Evolutionary conservation across 1,284 basidiomycete genomes (phyloP).

Genomic region (Cryptococcus depauperatus): DNA sequence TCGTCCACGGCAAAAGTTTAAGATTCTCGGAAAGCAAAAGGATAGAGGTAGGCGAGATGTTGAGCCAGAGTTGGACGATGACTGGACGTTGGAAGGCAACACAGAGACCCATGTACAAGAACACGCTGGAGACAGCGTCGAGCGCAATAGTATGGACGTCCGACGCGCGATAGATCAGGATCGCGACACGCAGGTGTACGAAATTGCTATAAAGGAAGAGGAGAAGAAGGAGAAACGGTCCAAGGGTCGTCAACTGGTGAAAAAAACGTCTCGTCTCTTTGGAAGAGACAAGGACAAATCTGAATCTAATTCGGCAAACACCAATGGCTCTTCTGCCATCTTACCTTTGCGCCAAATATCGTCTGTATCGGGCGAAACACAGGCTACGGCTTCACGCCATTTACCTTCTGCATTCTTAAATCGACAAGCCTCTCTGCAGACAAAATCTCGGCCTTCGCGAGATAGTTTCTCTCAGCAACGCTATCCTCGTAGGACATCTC

Average conservation of each 20-base stretch:
- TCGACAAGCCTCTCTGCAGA: slow-evolving; percentile 14
- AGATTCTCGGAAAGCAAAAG: slow-evolving; percentile 16
- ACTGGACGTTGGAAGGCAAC: slow-evolving; percentile 34
- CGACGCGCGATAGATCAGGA: background rate
- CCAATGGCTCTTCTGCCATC: slow-evolving; percentile 12
- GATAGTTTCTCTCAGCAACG: slow-evolving; percentile 9
- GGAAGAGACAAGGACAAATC: slow-evolving; percentile 18
- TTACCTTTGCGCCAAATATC: slow-evolving; percentile 27
- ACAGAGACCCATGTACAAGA: too few species aligned
- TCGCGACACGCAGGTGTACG: slow-evolving; percentile 8
- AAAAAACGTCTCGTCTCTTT: slow-evolving; percentile 41
- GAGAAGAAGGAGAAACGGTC: slow-evolving; percentile 21
- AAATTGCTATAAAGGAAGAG: slow-evolving; percentile 16
- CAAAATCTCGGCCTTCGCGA: slow-evolving; percentile 13
- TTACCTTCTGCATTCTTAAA: slow-evolving; percentile 15
- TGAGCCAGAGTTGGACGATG: slow-evolving; percentile 30
- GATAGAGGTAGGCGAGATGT: slow-evolving; percentile 9
- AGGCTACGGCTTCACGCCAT: slow-evolving; percentile 9
- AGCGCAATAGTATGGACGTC: background rate
- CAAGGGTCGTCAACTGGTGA: slow-evolving; percentile 30
- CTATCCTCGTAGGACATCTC: slow-evolving; percentile 20
- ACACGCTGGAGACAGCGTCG: slow-evolving; percentile 4
- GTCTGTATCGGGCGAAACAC: slow-evolving; percentile 30
- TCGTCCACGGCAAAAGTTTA: slow-evolving; percentile 17
- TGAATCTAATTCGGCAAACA: slow-evolving; percentile 5